Conservation (phyloP, 306 rosid species). For the Cucumis sativus region DNA sequence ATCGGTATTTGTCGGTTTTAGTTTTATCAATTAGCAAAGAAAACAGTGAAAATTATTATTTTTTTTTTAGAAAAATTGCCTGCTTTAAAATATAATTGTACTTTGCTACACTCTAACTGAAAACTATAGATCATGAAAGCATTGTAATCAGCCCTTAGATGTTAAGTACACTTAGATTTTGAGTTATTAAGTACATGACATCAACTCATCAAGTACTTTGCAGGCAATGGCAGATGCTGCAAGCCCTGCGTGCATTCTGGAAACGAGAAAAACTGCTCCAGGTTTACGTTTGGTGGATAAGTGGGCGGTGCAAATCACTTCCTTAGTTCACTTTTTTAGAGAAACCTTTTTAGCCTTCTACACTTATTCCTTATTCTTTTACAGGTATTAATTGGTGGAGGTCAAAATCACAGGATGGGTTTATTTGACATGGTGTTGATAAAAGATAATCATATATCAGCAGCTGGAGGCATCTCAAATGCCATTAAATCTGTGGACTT, state of each 20-base stretch:
- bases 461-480: constrained; percentile 59
- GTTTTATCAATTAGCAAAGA: neutral
- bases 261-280: constrained; percentile 92
- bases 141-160: neutral
- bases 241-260: constrained; percentile 57
- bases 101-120: neutral
- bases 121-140: neutral
- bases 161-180: neutral
- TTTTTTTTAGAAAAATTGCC: neutral
- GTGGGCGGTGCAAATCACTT: constrained; percentile 71
- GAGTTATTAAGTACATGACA: neutral
- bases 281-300: constrained; percentile 84
- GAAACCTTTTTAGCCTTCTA: neutral
- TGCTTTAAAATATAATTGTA: neutral
- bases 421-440: constrained; percentile 89
- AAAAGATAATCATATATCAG: constrained; percentile 88
- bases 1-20: neutral
- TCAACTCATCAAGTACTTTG: neutral
- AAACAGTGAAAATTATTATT: neutral
- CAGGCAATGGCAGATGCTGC: constrained; percentile 91
- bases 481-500: constrained; percentile 69
- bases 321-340: constrained; percentile 11
- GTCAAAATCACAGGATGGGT: constrained; percentile 83
- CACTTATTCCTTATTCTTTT: neutral
- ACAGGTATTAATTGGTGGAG: constrained; percentile 85